A percentile compares a stretch with the other conserved stretches of the same genome.
These are phyloP conservation scores for Aspergillus homomorphus DNA, from an alignment of 495 filamentous ascomycete genomes.

Conservation along the genomic window DNA sequence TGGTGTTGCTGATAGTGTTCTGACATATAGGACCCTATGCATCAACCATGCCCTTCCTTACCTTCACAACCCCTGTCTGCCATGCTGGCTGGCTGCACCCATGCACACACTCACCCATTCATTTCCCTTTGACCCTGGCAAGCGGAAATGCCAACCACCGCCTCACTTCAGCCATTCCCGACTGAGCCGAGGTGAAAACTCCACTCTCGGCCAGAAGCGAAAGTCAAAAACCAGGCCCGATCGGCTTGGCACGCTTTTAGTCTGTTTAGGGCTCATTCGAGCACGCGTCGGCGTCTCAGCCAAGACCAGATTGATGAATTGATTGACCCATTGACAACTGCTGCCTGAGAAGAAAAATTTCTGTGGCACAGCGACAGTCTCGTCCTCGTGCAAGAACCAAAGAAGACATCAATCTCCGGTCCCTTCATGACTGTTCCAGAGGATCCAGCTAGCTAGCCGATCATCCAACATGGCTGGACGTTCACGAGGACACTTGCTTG, in stretches of 20 bases:
- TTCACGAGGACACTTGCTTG: neutral
- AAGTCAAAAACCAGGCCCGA: neutral
- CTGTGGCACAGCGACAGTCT: neutral
- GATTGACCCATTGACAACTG: neutral
- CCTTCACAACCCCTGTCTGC: too few relatives aligned
- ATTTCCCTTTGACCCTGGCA: neutral
- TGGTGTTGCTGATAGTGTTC: neutral
- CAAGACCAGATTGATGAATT: neutral
- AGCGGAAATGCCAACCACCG: neutral
- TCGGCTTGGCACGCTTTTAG: neutral
- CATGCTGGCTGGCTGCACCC: too few relatives aligned
- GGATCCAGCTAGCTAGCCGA: neutral
- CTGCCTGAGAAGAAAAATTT: neutral
- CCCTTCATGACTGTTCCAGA: too few relatives aligned
- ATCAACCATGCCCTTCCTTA: neutral
- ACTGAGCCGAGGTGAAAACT: neutral
- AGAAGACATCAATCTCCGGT: too few relatives aligned
- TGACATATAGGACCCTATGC: neutral
- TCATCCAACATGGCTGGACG: neutral
- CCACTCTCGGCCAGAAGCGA: neutral
- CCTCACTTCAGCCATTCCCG: neutral
- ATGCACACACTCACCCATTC: neutral
- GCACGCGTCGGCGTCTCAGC: conserved; percentile 4
- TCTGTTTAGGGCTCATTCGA: neutral
- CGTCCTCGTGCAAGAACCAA: too few relatives aligned